Base-by-base conservation (phyloP, 768 basidiomycete genomes). In the Hydnomerulius pinastri region DNA sequence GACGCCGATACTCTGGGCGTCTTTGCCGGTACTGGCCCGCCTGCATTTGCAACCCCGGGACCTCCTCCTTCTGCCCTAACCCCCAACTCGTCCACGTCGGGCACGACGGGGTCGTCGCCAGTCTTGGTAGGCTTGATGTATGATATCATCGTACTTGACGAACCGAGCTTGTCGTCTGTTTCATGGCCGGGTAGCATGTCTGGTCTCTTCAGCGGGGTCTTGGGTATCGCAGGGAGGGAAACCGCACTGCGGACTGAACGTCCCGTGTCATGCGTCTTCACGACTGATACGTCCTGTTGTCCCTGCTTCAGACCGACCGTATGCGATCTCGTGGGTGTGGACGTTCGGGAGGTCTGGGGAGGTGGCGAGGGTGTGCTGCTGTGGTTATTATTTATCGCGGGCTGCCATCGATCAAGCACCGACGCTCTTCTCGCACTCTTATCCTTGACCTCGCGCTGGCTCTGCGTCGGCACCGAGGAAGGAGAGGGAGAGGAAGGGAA, bases 401-500 rank as follows among this genome's bases (percentile, higher is more conserved):
- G 73, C 39, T 72, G 84, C 89, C 89, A 91, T 23, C 89, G 79
- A 65, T 90, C 85, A 35, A 91, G 74, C 6, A 91, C 87, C 11
- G 82, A 77, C 18, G 63, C 58, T 39, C 71, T 67, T 52, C 69
- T 66, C 17, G 67, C 40, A 56, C 61, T 50, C 42, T 61, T 51
- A 63, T 71, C 65, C 76, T 80, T 59, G 66, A 71, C 39, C 62
- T 74, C 67, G 8, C 49, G 63, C 59, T 13, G 32, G 68, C 63
- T 41, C 61, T 70, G 50, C 64, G 50, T 51, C 68, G 73, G 47
- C 68, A 69, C n/a, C 28, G 68, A 66, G 25, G 63, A 53, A 15
- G 57, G 40, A 23, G 65, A 53, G 6, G 61, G n/a, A 13, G 46
- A 40, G 52, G 55, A 9, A 70, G 64, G 42, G 68, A 68, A 51